Percentiles rank a stretch among this genome's conserved stretches.
Evolutionary conservation across 2,329 filamentous ascomycete species (phyloP).

Genomic region (Hymenoscyphus fructigenus): DNA sequence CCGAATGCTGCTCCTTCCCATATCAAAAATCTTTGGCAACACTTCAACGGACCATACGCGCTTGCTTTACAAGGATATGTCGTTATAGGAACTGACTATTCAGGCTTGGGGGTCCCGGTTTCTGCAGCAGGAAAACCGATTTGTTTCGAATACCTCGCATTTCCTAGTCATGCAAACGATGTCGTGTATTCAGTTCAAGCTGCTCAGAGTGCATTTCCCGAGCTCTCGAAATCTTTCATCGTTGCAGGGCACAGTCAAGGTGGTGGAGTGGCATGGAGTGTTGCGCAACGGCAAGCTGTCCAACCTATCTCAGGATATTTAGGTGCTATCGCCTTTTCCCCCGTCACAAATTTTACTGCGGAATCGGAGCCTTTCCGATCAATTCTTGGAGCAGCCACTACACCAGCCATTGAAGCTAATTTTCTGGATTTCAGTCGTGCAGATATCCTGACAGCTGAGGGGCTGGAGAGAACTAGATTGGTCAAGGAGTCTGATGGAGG

Average conservation of each 20-base stretch:
- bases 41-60: constrained; percentile 41
- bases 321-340: constrained; percentile 13
- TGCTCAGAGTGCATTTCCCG: constrained; percentile 43
- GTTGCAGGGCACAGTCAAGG: constrained; percentile 49
- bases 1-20: constrained; percentile 43
- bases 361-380: constrained; percentile 3
- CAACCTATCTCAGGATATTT: constrained; percentile 17
- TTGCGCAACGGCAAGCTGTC: constrained; percentile 31
- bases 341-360: constrained; percentile 8
- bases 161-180: constrained; percentile 43
- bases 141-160: constrained; percentile 43
- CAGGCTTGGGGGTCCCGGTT: constrained; percentile 43
- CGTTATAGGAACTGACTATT: constrained; percentile 47
- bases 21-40: constrained; percentile 43
- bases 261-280: constrained; percentile 44
- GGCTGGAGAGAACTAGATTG: not conserved
- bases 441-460: constrained; percentile 9
- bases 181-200: constrained; percentile 44
- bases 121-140: constrained; percentile 39
- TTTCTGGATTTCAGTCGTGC: constrained; percentile 8
- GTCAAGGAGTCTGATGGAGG: not conserved
- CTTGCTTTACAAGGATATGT: constrained; percentile 45
- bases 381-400: not conserved
- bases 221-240: constrained; percentile 41
- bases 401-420: not conserved